Evolutionary conservation across 2,329 filamentous ascomycete genomes (phyloP), one percentile per base, ranked within the genome.

Genomic region (Lasiodiplodia citricola): DNA sequence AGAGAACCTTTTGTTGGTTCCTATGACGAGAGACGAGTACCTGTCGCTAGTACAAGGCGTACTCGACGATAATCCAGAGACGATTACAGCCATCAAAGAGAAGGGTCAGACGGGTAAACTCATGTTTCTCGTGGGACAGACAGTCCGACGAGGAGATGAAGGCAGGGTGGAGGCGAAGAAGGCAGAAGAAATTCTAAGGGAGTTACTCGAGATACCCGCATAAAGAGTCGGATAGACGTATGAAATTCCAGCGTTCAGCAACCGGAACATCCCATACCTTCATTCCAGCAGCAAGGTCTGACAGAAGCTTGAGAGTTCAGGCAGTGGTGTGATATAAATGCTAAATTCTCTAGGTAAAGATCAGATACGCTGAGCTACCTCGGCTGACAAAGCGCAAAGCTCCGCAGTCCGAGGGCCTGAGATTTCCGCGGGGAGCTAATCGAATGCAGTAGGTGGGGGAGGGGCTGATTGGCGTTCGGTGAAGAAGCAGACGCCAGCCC

Each of bases 111-210:
- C 82, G 37, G 87, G 88, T n/a, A 92, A 92, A 77, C 77, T 90
- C 7, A 88, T 88, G 73, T 92, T 87, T 82, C 86, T 92, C 72
- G 85, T 92, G 16, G 90, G 90, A 13, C 87, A 90, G 77, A 90
- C 92, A 87, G 88, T 91, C 79, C 82, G 87, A 55, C 79, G 81
- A 70, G 87, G 87, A 35, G 83, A 85, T 35, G 87, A 88, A 69
- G 88, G 88, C 0, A 86, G 86, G 1, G 85, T 91, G 7, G 88
- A 91, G 76, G 86, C 90, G 4, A 82, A 83, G 68, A 84, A 84
- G 73, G 89, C 88, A 11, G 86, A 87, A 75, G 78, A 80, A 68
- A 81, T 87, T 13, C 76, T 91, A 41, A 81, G 82, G 68, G 80
- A 83, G 73, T 73, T 88, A 54, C 79, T 88, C 60, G 35, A 55